Base-by-base conservation (phyloP, 257 asterid species). In the Nicotiana otophora region DNA sequence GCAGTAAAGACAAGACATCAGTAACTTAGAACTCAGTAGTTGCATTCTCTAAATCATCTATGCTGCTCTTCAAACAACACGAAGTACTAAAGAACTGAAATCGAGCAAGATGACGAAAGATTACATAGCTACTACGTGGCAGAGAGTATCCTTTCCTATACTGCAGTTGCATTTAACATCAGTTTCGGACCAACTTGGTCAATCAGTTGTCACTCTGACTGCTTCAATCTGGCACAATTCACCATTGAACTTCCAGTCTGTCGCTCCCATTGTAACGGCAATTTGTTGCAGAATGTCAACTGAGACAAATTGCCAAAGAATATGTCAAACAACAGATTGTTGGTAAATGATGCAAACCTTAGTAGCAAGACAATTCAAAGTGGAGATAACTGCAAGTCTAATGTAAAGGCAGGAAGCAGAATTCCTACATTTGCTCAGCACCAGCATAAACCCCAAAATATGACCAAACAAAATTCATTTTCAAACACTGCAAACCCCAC, bases 71-170 rank as follows among this genome's bases (percentile, higher is more conserved):
- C 61, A 74, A 48, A 64, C 10, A 1, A 51, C 54, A 81, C 66
- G 5, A 31, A 14, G 34, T 48, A 19, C 61, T 42, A 31, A 34
- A 31, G 23, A 66, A 31, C 51, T 60, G 26, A 23, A 23, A 23
- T 23, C 26, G 26, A 23, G 26, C 26, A 23, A 23, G 26, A 23
- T 0, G 26, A 23, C 26, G 26, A 23, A 23, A 23, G 26, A 23
- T 81, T 81, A 81, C 83, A 81, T 51, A 64, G 51, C 76, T 72
- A 46, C 55, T 48, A 81, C 23, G 33, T 81, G 83, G 67, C 83
- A 81, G 61, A 72, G 31, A 3, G 83, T 34, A 81, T 81, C 83
- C 66, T 81, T 66, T 64, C 83, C 83, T 64, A 81, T 66, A 15
- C 14, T 81, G 83, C 83, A 81, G 28, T 66, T 65, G 78, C 83